Percentiles rank a stretch among this genome's conserved stretches.
These are phyloP conservation scores for Xerocomellus chrysenteron DNA, from an alignment of 768 basidiomycete genomes.

Conservation along the genomic window DNA sequence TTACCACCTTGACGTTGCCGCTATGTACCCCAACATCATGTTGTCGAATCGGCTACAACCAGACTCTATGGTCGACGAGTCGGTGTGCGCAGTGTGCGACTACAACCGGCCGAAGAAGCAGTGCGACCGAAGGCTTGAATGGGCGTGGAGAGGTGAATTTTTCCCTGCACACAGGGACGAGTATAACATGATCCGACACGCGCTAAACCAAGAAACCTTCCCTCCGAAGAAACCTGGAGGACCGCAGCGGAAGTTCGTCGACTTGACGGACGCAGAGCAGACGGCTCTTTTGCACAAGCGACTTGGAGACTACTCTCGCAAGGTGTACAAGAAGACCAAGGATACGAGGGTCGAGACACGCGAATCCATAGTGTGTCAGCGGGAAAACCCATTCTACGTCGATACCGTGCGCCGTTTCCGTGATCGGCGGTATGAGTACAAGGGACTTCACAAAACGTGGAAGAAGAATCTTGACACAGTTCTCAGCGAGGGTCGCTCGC, in stretches of 20 bases:
- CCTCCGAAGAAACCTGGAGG: constrained; percentile 75
- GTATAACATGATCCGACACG: constrained; percentile 98
- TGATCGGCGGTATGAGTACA: constrained; percentile 98
- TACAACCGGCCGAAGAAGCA: constrained; percentile 95
- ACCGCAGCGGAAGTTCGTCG: constrained; percentile 76
- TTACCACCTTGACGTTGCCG: constrained; percentile 98
- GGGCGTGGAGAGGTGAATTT: constrained; percentile 99
- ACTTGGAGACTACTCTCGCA: constrained; percentile 96
- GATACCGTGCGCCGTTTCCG: constrained; percentile 97
- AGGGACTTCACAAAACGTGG: constrained; percentile 97
- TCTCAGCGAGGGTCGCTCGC: constrained; percentile 60
- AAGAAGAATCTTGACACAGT: constrained; percentile 93
- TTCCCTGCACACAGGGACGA: constrained; percentile 98
- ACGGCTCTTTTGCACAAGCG: constrained; percentile 93
- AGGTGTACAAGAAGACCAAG: constrained; percentile 98
- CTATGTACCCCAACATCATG: constrained; percentile 99
- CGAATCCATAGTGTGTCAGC: constrained; percentile 94
- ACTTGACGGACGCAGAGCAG: constrained; percentile 83
- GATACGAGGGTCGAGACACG: constrained; percentile 94
- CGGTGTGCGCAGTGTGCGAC: constrained; percentile 96
- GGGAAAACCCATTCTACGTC: constrained; percentile 98
- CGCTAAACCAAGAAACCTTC: constrained; percentile 91
- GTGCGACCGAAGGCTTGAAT: constrained; percentile 90
- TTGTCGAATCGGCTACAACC: constrained; percentile 98
- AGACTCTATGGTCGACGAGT: constrained; percentile 95